Evolutionary conservation across 768 basidiomycete species (phyloP), one percentile per base, ranked within the genome.

Genomic region (Pisolithus orientalis): DNA sequence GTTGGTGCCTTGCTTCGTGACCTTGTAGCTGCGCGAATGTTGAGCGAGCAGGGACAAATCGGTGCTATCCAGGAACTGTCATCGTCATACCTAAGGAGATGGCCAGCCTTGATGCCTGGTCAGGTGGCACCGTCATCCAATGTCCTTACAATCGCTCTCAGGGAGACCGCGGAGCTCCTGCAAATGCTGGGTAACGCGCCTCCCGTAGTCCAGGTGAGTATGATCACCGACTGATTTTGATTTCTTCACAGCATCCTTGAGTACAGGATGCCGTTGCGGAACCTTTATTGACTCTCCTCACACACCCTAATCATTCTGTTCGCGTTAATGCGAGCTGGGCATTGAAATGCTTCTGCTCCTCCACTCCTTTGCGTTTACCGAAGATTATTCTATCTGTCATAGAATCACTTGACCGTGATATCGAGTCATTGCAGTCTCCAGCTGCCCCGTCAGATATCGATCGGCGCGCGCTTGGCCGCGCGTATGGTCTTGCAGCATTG

Each of bases 31-130:
- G 83, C 88, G 2, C 74, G 94, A 54, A 85, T 96, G 78, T 70
- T 98, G 57, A 88, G 88, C 54, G 95, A 99, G 62, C 90, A 93
- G 63, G 94, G 88, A 0, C 95, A 98, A 68, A 94, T 98, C 44
- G 74, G 76, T 27, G 94, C 94, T 2, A 89, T 96, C 32, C 84
- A 89, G 59, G 94, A 96, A 58, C 72, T 96, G 39, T 84, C 90
- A 0, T 84, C 76, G 34, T 74, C 79, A 4, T 96, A 92, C 65
- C 72, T 96, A 53, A 92, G 89, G 67, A 80, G 90, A 49, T 97
- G 93, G 92, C 93, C 94, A 1, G 87, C 91, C 0, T 80, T 95
- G 69, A 84, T 97, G 79, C 92, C 92, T 9, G 91, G 90, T 6
- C 85, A 90, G 57, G 72, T 72, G 17, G 79, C 85, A 0, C 90